These are phyloP conservation scores for Piper longum DNA, from an alignment of 164 flowering plant genomes.

Conservation along the genomic window DNA sequence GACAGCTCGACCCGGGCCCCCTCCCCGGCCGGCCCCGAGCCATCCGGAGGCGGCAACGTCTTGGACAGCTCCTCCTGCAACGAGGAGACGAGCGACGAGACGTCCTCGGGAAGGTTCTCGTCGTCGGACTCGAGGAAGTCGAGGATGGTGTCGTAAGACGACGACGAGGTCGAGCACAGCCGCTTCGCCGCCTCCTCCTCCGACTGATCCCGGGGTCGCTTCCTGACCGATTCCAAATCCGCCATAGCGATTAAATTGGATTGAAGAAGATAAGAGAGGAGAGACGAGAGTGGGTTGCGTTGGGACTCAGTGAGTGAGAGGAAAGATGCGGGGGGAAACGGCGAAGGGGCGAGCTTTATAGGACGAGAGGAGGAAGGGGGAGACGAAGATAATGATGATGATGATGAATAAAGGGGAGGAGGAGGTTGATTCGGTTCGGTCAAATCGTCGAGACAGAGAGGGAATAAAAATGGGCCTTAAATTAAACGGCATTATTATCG, in stretches of 20 bases:
- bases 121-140: slow-evolving; percentile 10
- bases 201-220: slow-evolving; percentile 2
- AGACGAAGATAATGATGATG: no score
- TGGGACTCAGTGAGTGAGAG: not conserved
- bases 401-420: not conserved
- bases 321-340: not conserved
- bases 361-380: not conserved
- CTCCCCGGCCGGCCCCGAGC: not conserved
- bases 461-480: no score
- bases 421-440: not conserved
- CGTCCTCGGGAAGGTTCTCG: slow-evolving; percentile 8
- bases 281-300: not conserved
- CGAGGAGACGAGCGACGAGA: slow-evolving; percentile 4
- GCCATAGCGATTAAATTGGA: not conserved
- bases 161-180: not conserved
- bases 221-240: not conserved
- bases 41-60: not conserved
- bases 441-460: not conserved
- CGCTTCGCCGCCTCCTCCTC: slow-evolving; percentile 3
- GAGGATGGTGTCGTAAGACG: slow-evolving; percentile 3
- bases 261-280: not conserved
- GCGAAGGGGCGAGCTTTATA: not conserved
- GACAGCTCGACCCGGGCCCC: not conserved
- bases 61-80: slow-evolving; percentile 8
- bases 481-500: no score